These are phyloP conservation scores for Cutaneotrichosporon cutaneum DNA, from an alignment of 1,284 basidiomycete genomes.

Conservation along the genomic window DNA sequence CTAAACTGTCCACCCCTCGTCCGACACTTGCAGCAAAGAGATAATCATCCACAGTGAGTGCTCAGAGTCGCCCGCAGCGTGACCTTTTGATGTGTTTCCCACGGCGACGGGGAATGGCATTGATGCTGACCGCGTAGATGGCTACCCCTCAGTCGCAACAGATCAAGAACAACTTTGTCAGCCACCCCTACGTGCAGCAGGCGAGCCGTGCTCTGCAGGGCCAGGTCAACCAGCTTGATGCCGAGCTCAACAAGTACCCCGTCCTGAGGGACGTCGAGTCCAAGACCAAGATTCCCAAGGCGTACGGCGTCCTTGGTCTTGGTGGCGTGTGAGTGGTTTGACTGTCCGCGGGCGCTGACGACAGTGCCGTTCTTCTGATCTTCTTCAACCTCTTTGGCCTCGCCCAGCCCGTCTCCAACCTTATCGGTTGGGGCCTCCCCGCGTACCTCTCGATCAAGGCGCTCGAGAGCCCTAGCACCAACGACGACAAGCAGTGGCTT, in stretches of 20 bases:
- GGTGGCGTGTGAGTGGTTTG: slow-evolving; percentile 57
- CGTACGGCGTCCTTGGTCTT: slow-evolving; percentile 78
- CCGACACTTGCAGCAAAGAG: background rate
- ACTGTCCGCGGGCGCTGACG: slow-evolving; percentile 1
- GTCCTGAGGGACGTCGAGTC: slow-evolving; percentile 78
- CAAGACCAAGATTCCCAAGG: slow-evolving; percentile 88
- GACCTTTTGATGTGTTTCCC: background rate
- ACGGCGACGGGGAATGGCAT: background rate
- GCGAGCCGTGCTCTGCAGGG: slow-evolving; percentile 70
- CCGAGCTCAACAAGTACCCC: slow-evolving; percentile 94
- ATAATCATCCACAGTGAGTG: background rate
- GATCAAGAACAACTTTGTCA: slow-evolving; percentile 59
- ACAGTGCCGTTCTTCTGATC: slow-evolving; percentile 50
- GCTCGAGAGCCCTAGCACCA: slow-evolving; percentile 52
- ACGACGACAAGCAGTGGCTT: slow-evolving; percentile 56
- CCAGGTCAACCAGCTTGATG: slow-evolving; percentile 83
- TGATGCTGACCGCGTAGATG: slow-evolving; percentile 34
- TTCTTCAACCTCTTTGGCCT: slow-evolving; percentile 56
- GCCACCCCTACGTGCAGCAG: slow-evolving; percentile 79
- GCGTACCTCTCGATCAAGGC: slow-evolving; percentile 55
- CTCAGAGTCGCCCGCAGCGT: background rate
- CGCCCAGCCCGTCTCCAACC: slow-evolving; percentile 51
- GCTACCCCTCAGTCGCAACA: slow-evolving; percentile 46
- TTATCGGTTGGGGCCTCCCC: slow-evolving; percentile 55
- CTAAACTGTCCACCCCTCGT: background rate